Percentiles rank a stretch among this genome's conserved stretches.
Evolutionary conservation across 116 monocot genomes (phyloP).

Genomic region (Cymodocea nodosa): DNA sequence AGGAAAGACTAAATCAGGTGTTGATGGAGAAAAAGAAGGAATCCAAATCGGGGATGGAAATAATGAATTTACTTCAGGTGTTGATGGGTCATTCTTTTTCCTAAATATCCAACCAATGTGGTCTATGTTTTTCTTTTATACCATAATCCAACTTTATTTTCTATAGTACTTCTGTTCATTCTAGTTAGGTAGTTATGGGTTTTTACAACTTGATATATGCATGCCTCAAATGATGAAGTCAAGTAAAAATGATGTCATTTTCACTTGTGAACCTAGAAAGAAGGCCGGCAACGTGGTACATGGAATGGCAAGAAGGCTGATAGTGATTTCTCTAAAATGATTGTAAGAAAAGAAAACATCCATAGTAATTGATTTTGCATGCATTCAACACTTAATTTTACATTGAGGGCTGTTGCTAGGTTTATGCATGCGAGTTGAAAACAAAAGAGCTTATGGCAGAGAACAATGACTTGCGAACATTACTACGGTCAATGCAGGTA

Average conservation of each 20-base stretch:
- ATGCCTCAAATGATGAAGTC: background rate
- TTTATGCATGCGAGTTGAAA: slow-evolving; percentile 85
- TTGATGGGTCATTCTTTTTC: background rate
- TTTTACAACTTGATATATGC: background rate
- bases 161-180: too few relatives aligned
- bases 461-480: slow-evolving; percentile 72
- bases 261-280: slow-evolving; percentile 54
- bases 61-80: slow-evolving; percentile 98
- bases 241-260: background rate
- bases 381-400: background rate
- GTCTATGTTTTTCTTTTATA: too few relatives aligned
- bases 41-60: slow-evolving; percentile 94
- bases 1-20: slow-evolving; percentile 97
- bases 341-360: slow-evolving; percentile 33
- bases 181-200: background rate
- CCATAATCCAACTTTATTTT: too few relatives aligned
- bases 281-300: slow-evolving; percentile 93
- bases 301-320: slow-evolving; percentile 99
- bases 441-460: slow-evolving; percentile 85
- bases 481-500: slow-evolving; percentile 87
- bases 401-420: slow-evolving; percentile 22
- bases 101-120: background rate
- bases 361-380: background rate
- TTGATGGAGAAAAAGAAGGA: slow-evolving; percentile 99
- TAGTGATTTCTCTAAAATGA: slow-evolving; percentile 89